These are phyloP conservation scores for Syncephalastrum contaminatum DNA, from an alignment of 371 early-diverging fungal genomes.

Conservation along the genomic window DNA sequence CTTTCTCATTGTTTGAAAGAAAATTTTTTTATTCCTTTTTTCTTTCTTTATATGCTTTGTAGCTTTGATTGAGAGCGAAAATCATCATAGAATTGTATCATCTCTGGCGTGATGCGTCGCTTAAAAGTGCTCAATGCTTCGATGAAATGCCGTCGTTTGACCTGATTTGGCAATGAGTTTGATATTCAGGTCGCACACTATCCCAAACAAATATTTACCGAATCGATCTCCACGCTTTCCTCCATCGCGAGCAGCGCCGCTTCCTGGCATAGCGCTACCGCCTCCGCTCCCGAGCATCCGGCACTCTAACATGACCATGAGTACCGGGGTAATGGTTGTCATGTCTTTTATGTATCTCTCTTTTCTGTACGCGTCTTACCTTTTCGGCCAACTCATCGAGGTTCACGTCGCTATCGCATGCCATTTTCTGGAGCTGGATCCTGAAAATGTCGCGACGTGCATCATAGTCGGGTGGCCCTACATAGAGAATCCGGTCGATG, in stretches of 20 bases:
- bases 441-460: conserved; percentile 83
- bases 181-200: too few relatives aligned
- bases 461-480: conserved; percentile 83
- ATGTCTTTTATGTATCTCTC: too few relatives aligned
- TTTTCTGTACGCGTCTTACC: conserved; percentile 34
- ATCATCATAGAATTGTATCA: conserved; percentile 87
- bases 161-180: conserved; percentile 29
- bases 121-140: conserved; percentile 60
- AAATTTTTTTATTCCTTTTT: conserved; percentile 3
- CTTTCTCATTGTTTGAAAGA: background rate
- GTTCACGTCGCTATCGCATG: conserved; percentile 60
- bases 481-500: conserved; percentile 94
- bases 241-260: conserved; percentile 92
- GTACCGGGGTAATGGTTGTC: background rate
- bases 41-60: conserved; percentile 34
- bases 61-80: conserved; percentile 58
- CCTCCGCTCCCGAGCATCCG: conserved; percentile 96
- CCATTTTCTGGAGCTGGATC: conserved; percentile 73
- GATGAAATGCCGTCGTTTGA: conserved; percentile 71
- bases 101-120: conserved; percentile 86
- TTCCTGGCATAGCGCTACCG: conserved; percentile 92
- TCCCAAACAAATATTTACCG: conserved; percentile 29
- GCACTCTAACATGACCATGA: conserved; percentile 56
- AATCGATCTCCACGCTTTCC: conserved; percentile 66
- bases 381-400: conserved; percentile 55